phyloP scores from a whole-genome alignment of 345 rosid species.

The Gossypium longicalyx region DNA sequence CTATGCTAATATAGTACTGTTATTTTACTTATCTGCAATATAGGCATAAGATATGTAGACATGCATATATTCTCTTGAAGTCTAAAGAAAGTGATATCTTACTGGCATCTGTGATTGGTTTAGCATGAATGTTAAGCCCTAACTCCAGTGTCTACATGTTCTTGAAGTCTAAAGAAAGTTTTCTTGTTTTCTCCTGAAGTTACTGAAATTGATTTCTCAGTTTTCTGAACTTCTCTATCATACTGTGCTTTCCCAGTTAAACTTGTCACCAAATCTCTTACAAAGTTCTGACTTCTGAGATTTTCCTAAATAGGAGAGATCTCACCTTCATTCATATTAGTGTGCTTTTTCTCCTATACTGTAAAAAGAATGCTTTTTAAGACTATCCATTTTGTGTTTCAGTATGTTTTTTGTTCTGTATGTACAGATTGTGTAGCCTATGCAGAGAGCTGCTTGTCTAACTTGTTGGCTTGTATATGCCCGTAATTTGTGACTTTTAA shows the following conservation, averaged over 20 bases:
- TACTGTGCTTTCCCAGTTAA: not conserved
- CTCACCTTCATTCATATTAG: not conserved
- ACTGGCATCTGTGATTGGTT: not conserved
- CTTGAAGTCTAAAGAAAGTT: not conserved
- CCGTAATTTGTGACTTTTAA: slow-evolving; percentile 5
- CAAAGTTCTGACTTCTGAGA: not conserved
- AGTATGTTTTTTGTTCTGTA: not conserved
- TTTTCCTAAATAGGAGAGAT: not conserved
- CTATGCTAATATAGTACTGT: not conserved
- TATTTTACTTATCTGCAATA: not conserved
- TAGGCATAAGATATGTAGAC: not conserved
- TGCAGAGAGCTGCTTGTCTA: not conserved
- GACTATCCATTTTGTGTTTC: not conserved
- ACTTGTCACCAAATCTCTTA: not conserved
- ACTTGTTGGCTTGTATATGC: not conserved
- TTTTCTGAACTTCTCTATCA: not conserved
- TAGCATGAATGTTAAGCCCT: not conserved
- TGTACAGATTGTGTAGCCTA: not conserved
- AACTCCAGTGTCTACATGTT: not conserved
- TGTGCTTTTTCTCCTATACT: not conserved
- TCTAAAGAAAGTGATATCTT: not conserved
- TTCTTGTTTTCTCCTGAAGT: not conserved
- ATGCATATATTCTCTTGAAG: too few species aligned
- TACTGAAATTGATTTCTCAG: not conserved
- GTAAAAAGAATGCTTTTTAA: not conserved